Percentiles rank a stretch among this genome's conserved stretches.
These are phyloP conservation scores for Rhodotorula sp. DNA, from an alignment of 1,284 basidiomycete species.

Conservation along the genomic window DNA sequence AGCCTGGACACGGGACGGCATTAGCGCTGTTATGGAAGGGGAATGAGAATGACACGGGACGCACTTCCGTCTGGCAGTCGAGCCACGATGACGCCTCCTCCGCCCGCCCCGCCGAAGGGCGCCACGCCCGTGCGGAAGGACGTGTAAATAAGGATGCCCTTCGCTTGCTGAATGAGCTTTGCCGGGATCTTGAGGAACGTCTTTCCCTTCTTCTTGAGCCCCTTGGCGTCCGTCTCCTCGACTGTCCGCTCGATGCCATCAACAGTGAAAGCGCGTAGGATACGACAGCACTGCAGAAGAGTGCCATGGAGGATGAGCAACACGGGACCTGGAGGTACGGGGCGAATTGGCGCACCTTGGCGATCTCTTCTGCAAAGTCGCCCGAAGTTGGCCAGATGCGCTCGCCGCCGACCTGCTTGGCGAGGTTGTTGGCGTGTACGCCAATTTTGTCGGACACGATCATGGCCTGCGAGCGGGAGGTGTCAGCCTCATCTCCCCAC, in stretches of 20 bases:
- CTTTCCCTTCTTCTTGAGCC: slow-evolving; percentile 48
- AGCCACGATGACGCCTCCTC: slow-evolving; percentile 54
- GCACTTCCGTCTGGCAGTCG: slow-evolving; percentile 53
- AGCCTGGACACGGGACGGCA: slow-evolving; percentile 45
- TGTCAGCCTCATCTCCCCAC: neutral
- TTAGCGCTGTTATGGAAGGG: neutral
- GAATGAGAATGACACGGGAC: slow-evolving; percentile 24
- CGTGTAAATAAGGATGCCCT: slow-evolving; percentile 41
- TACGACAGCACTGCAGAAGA: slow-evolving; percentile 54
- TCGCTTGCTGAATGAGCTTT: slow-evolving; percentile 53
- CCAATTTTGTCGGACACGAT: slow-evolving; percentile 16
- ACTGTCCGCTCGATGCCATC: slow-evolving; percentile 46
- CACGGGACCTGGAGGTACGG: too few relatives aligned
- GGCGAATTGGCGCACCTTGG: neutral
- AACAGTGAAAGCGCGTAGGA: slow-evolving; percentile 54
- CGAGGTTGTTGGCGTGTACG: slow-evolving; percentile 12
- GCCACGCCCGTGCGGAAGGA: slow-evolving; percentile 51
- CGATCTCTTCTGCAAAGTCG: slow-evolving; percentile 53
- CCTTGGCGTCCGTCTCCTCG: slow-evolving; percentile 28
- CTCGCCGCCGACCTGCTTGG: slow-evolving; percentile 52
- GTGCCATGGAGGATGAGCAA: too few relatives aligned
- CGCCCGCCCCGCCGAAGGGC: slow-evolving; percentile 58
- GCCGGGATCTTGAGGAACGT: slow-evolving; percentile 59
- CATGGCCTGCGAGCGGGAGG: slow-evolving; percentile 10
- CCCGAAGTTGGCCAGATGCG: slow-evolving; percentile 57